A percentile compares a stretch with the other conserved stretches of the same genome.
phyloP scores from a whole-genome alignment of 2,329 filamentous ascomycete species.

The Xylaria arbuscula region DNA sequence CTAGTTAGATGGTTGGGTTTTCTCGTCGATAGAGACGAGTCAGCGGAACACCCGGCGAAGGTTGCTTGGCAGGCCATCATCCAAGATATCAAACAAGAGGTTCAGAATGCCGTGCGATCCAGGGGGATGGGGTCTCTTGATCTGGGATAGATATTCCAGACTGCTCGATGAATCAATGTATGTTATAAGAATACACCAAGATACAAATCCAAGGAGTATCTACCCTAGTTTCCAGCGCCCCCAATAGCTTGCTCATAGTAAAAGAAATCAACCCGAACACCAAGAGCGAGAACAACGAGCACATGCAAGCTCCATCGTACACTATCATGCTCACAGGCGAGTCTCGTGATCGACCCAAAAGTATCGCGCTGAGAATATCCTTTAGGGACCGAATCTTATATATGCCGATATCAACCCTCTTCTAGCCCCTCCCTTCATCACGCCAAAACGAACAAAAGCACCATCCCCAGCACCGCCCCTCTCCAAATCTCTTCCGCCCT shows the following conservation, averaged over 20 bases:
- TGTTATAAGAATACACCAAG: conserved; percentile 13
- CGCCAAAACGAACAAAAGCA: conserved; percentile 16
- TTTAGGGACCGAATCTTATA: neutral
- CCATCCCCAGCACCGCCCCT: conserved; percentile 1
- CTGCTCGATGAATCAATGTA: conserved; percentile 20
- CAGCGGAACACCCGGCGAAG: conserved; percentile 51
- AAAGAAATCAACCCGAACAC: neutral
- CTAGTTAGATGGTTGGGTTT: conserved; percentile 75
- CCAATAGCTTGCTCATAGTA: neutral
- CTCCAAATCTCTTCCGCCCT: conserved; percentile 5
- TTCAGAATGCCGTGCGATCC: conserved; percentile 66
- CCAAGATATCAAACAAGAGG: conserved; percentile 57
- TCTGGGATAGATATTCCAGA: conserved; percentile 47
- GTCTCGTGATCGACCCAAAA: neutral
- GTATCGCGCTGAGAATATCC: too few relatives aligned
- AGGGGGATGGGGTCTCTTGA: conserved; percentile 68
- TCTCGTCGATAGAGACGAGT: conserved; percentile 62
- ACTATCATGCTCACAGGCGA: neutral
- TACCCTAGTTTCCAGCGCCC: neutral
- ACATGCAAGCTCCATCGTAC: neutral
- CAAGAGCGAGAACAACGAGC: neutral
- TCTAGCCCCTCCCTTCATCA: conserved; percentile 4
- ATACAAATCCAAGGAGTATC: conserved; percentile 11
- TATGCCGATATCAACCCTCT: neutral
- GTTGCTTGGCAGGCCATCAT: conserved; percentile 61